Percentiles rank a stretch among this genome's conserved stretches.
Evolutionary conservation across 305 asterid genomes (phyloP).

Genomic region (Solanum hybrid): DNA sequence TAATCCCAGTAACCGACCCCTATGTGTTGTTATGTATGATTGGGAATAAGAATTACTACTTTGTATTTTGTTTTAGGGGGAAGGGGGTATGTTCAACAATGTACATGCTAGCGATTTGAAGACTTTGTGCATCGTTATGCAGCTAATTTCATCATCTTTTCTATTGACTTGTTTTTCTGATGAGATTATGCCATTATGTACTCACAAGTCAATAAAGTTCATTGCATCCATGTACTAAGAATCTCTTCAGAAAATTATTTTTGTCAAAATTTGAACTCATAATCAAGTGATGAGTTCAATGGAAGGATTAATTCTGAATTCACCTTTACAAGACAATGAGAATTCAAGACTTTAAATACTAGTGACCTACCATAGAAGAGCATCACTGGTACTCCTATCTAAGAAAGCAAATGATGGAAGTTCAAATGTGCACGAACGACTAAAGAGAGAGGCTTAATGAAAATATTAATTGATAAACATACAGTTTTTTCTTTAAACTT

Average conservation of each 20-base stretch:
- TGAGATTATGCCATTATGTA: not conserved
- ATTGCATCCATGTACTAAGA: not conserved
- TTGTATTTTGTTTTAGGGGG: not conserved
- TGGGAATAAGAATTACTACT: not conserved
- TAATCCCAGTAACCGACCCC: not conserved
- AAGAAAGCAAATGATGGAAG: not conserved
- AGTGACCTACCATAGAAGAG: not conserved
- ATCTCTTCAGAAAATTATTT: not conserved
- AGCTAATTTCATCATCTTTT: not conserved
- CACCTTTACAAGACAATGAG: not conserved
- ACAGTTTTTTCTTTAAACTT: too few species aligned
- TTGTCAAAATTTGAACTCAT: not conserved
- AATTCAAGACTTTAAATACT: not conserved
- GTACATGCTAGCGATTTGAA: not conserved
- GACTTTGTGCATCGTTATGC: not conserved
- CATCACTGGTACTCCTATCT: not conserved
- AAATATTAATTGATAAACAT: too few species aligned
- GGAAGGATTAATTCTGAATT: not conserved
- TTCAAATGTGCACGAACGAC: not conserved
- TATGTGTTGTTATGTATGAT: not conserved
- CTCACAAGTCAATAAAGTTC: not conserved
- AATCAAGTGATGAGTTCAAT: not conserved
- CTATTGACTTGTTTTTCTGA: not conserved
- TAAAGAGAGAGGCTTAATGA: not conserved
- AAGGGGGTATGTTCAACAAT: not conserved